Conservation (phyloP, 768 basidiomycete species). For the Terana coerulea region DNA sequence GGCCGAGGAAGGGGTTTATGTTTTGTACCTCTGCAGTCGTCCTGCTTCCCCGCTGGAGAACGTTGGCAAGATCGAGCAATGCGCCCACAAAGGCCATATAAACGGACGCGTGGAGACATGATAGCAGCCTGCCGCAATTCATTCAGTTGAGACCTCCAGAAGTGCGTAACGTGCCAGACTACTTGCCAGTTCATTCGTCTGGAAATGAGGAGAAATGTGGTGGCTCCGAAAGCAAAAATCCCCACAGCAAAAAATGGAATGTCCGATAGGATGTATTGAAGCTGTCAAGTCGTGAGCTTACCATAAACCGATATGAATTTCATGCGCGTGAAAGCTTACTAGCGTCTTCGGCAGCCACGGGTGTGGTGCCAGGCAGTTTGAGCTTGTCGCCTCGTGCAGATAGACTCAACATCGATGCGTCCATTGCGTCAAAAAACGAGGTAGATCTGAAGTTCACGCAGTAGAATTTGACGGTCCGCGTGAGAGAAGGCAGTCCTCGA, state of each 20-base stretch:
- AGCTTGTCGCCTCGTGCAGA: no score
- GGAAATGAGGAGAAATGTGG: slow-evolving; percentile 51
- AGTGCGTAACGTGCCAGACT: slow-evolving; percentile 34
- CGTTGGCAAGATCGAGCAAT: slow-evolving; percentile 57
- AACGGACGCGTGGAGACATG: slow-evolving; percentile 54
- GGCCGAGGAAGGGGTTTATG: slow-evolving; percentile 29
- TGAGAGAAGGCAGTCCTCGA: no score
- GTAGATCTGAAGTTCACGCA: no score
- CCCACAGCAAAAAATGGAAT: slow-evolving; percentile 68
- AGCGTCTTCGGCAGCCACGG: no score
- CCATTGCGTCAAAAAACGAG: no score
- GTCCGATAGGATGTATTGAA: slow-evolving; percentile 55
- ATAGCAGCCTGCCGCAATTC: slow-evolving; percentile 26
- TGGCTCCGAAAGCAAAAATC: slow-evolving; percentile 57
- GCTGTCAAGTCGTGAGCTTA: slow-evolving; percentile 28
- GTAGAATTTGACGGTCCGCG: no score
- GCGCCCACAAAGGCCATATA: slow-evolving; percentile 60
- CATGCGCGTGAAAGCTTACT: no score
- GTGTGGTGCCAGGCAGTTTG: no score
- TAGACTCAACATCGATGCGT: no score
- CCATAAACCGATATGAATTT: background rate
- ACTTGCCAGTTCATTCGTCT: slow-evolving; percentile 51
- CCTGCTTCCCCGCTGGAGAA: slow-evolving; percentile 38
- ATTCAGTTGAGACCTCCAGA: background rate
- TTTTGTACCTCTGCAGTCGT: slow-evolving; percentile 22